These are phyloP conservation scores for Rhynchosporium secalis DNA, from an alignment of 2,329 filamentous ascomycete species.

Conservation along the genomic window DNA sequence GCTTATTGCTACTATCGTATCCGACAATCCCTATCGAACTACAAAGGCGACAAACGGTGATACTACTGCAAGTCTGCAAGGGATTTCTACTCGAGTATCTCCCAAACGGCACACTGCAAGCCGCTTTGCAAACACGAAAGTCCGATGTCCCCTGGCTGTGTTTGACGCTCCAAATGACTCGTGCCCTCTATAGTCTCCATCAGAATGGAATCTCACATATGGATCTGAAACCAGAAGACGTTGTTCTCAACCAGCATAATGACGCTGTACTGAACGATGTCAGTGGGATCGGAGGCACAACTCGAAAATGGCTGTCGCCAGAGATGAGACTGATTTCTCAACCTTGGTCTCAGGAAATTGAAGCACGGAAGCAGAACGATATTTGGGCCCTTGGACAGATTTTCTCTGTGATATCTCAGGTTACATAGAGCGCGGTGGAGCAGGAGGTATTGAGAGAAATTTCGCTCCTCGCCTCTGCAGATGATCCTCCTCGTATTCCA, in stretches of 20 bases:
- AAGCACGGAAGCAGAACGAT: constrained; percentile 28
- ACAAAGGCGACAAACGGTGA: background rate
- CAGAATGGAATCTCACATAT: constrained; percentile 29
- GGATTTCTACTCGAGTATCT: constrained; percentile 32
- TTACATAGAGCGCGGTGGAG: constrained; percentile 14
- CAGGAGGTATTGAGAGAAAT: constrained; percentile 5
- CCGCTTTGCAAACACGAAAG: constrained; percentile 21
- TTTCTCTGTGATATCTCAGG: constrained; percentile 17
- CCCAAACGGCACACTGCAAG: constrained; percentile 27
- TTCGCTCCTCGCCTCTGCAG: constrained; percentile 11
- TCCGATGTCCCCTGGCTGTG: constrained; percentile 20
- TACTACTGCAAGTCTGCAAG: constrained; percentile 20
- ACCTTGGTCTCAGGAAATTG: constrained; percentile 25
- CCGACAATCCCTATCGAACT: constrained; percentile 26
- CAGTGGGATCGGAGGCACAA: constrained; percentile 28
- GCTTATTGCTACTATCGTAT: constrained; percentile 30
- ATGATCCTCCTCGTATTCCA: constrained; percentile 13
- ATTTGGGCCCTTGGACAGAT: constrained; percentile 29
- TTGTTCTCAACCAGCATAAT: constrained; percentile 25
- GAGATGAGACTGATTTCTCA: constrained; percentile 27
- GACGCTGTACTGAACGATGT: constrained; percentile 30
- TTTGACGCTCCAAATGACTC: constrained; percentile 31
- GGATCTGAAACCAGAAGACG: constrained; percentile 33
- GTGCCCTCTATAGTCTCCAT: constrained; percentile 29
- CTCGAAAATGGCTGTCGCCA: constrained; percentile 30